phyloP scores from a whole-genome alignment of 2,329 filamentous ascomycete species.

The Talaromyces atroroseus region DNA sequence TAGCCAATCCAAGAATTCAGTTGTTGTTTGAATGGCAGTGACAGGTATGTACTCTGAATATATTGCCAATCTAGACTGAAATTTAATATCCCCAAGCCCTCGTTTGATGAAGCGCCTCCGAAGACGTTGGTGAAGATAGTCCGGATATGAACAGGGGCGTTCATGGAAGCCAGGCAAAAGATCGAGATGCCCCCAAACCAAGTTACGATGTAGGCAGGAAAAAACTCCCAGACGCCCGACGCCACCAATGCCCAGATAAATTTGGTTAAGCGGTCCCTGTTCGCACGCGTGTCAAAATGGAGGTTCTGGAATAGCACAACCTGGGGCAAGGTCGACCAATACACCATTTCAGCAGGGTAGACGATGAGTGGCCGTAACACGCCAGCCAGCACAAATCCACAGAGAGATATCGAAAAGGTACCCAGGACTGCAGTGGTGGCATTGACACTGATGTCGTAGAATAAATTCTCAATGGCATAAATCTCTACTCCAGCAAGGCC shows the following conservation, averaged over 20 bases:
- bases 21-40: slow-evolving; percentile 18
- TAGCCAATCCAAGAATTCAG: slow-evolving; percentile 20
- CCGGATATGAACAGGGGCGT: slow-evolving; percentile 11
- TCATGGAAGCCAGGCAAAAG: slow-evolving; percentile 15
- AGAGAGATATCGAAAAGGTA: slow-evolving; percentile 26
- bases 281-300: slow-evolving; percentile 25
- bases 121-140: slow-evolving; percentile 19
- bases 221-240: slow-evolving; percentile 20
- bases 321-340: slow-evolving; percentile 28
- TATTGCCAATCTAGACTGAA: slow-evolving; percentile 25
- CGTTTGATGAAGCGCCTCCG: slow-evolving; percentile 22
- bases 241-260: slow-evolving; percentile 27
- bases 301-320: slow-evolving; percentile 32
- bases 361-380: slow-evolving; percentile 27
- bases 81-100: slow-evolving; percentile 22
- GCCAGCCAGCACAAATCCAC: slow-evolving; percentile 26
- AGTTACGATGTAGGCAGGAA: slow-evolving; percentile 23
- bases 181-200: slow-evolving; percentile 22
- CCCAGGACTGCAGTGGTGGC: slow-evolving; percentile 23
- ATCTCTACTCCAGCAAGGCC: slow-evolving; percentile 17
- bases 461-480: slow-evolving; percentile 19
- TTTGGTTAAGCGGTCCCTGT: slow-evolving; percentile 24
- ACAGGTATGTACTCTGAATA: slow-evolving; percentile 15
- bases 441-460: slow-evolving; percentile 18
- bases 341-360: slow-evolving; percentile 31